A percentile compares a stretch with the other conserved stretches of the same genome.
phyloP scores from a whole-genome alignment of 768 basidiomycete genomes.

The Mycena galopus region DNA sequence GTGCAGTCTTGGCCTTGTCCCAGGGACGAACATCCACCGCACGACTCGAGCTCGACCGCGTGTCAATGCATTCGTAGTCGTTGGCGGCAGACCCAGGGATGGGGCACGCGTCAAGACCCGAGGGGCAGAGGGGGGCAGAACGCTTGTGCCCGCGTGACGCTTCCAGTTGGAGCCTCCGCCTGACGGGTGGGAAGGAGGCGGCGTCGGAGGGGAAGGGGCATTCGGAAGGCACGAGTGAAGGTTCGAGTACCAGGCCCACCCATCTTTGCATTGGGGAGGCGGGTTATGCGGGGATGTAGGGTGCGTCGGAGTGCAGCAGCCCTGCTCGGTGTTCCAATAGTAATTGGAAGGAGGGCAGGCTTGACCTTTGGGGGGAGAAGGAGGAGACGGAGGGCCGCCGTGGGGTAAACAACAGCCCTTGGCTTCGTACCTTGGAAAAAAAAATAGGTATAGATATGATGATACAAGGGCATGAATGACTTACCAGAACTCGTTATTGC shows the following conservation, averaged over 20 bases:
- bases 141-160: constrained; percentile 46
- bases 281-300: constrained; percentile 55
- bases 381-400: constrained; percentile 55
- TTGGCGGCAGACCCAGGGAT: constrained; percentile 54
- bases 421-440: constrained; percentile 42
- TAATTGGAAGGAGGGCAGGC: constrained; percentile 60
- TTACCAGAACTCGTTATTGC: constrained; percentile 50
- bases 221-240: constrained; percentile 57
- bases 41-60: constrained; percentile 73
- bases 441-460: background rate
- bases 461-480: constrained; percentile 16
- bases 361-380: constrained; percentile 61
- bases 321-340: constrained; percentile 62
- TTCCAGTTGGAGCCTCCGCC: constrained; percentile 33
- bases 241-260: constrained; percentile 60
- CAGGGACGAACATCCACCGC: constrained; percentile 80
- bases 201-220: constrained; percentile 44
- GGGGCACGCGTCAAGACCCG: constrained; percentile 68
- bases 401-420: constrained; percentile 59
- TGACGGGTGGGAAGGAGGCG: constrained; percentile 53
- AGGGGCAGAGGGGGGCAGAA: constrained; percentile 61
- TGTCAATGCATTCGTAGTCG: constrained; percentile 77
- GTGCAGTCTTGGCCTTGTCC: constrained; percentile 80
- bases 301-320: constrained; percentile 67
- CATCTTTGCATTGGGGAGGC: constrained; percentile 62